Evolutionary conservation across 805 yeast genomes (phyloP), one percentile per base, ranked within the genome.

Genomic region (Clavispora asparagi): DNA sequence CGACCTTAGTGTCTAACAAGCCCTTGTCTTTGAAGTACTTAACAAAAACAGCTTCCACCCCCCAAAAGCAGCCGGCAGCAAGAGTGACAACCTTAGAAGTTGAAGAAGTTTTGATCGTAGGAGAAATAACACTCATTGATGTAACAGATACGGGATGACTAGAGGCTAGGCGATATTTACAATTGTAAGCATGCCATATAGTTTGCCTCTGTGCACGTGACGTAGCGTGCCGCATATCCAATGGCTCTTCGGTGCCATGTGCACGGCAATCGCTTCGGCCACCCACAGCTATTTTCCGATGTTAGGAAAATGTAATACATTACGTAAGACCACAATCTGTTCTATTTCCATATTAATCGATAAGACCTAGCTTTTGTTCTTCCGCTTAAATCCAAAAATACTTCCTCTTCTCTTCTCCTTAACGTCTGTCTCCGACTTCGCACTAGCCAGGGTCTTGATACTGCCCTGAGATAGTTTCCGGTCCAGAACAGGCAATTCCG

Each of bases 31-130:
- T 77, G 58, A 80, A 86, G 53, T 86, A 76, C 62, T 86, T 87
- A 52, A 84, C 70, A 70, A 79, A 90, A 25, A 91, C 81, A 54
- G 84, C 86, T 58, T 92, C 97, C 12, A 85, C 89, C 16, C 95
- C 95, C 95, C 95, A 87, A 68, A 85, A 87, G 59, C 95, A 87
- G 3, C 83, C 83, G 0, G 79, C 82, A 4, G 82, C 79, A 29
- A 76, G 57, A 1, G 77, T 72, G 42, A 72, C 52, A 19, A 70
- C 50, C 45, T 64, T 59, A 38, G 74, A 57, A 6, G 70, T 61
- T 1, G 67, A 25, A 1, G 73, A 63, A n/a, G 65, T 61, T 33
- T 56, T 59, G 26, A 71, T 47, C 1, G 70, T 61, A 4, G 72
- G 68, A 2, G 76, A 71, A 13, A 65, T 33, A n/a, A 50, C 33